Conservation (phyloP, 148 eudicot genomes). For the Chenopodium berlandieri region DNA sequence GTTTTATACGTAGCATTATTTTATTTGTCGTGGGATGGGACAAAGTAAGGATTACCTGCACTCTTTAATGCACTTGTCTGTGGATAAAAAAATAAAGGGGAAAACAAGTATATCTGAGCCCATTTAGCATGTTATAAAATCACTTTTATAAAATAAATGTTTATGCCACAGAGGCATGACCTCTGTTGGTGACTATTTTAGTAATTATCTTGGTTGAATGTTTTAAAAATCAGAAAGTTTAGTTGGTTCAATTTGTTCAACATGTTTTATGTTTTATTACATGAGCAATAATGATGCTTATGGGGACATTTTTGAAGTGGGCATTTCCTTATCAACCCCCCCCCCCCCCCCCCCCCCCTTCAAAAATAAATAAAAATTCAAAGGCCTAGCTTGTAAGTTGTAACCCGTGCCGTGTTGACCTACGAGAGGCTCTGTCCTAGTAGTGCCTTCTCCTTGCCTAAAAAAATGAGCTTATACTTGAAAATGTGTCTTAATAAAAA, state of each 20-base stretch:
- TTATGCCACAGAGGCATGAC: background rate
- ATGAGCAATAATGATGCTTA: background rate
- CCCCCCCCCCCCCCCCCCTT: no score
- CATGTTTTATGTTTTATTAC: background rate
- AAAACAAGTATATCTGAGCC: constrained; percentile 17
- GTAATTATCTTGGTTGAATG: background rate
- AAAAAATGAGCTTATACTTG: no score
- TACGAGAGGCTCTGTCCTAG: no score
- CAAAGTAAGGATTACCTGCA: background rate
- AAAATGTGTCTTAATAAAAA: no score
- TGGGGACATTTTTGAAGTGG: no score
- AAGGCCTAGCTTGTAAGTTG: no score
- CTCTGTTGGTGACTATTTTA: constrained; percentile 9
- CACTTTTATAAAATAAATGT: background rate
- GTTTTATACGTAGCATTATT: constrained; percentile 14
- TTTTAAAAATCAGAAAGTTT: background rate
- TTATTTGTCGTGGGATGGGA: constrained; percentile 5
- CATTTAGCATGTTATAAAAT: background rate
- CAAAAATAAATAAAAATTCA: no score
- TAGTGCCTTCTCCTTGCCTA: no score
- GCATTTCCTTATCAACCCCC: no score
- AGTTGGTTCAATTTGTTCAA: background rate
- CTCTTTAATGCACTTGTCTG: constrained; percentile 5
- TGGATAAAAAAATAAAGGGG: constrained; percentile 11
- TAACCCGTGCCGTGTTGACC: no score